These are phyloP conservation scores for Spatholobus suberectus DNA, from an alignment of 306 rosid species.

Conservation along the genomic window DNA sequence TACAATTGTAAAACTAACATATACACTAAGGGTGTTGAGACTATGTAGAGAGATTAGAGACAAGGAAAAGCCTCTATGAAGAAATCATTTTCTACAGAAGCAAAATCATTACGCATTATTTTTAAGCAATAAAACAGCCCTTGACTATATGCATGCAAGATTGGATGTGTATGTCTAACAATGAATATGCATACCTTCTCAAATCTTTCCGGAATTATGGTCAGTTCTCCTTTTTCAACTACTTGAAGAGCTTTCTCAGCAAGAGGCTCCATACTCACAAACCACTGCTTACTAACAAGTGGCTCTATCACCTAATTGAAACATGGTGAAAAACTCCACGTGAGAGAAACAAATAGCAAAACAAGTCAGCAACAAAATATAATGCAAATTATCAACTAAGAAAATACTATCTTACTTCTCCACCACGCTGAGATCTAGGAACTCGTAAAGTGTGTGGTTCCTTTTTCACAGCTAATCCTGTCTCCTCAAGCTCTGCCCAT, in stretches of 20 bases:
- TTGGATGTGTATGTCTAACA: neutral
- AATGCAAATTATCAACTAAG: slow-evolving; percentile 14
- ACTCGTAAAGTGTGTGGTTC: slow-evolving; percentile 88
- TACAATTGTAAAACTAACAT: too few relatives aligned
- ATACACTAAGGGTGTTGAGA: neutral
- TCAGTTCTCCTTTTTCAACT: slow-evolving; percentile 81
- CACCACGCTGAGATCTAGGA: slow-evolving; percentile 99
- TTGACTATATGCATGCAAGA: neutral
- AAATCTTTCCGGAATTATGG: slow-evolving; percentile 91
- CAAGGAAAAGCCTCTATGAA: neutral
- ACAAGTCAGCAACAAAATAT: slow-evolving; percentile 2
- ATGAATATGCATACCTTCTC: slow-evolving; percentile 67
- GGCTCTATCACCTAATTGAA: slow-evolving; percentile 88
- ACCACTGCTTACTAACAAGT: slow-evolving; percentile 97
- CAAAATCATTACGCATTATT: neutral
- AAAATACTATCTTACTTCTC: slow-evolving; percentile 72
- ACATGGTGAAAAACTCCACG: slow-evolving; percentile 34
- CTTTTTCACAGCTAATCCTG: slow-evolving; percentile 83
- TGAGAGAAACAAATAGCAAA: slow-evolving; percentile 6
- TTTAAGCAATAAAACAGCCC: neutral
- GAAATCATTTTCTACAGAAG: neutral
- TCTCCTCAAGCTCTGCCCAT: slow-evolving; percentile 96
- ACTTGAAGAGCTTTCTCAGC: slow-evolving; percentile 91
- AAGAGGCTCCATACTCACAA: slow-evolving; percentile 94
- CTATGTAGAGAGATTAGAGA: neutral